Evolutionary conservation across 192 early-diverging fungal genomes (phyloP).

Genomic region (Endogone sp.): DNA sequence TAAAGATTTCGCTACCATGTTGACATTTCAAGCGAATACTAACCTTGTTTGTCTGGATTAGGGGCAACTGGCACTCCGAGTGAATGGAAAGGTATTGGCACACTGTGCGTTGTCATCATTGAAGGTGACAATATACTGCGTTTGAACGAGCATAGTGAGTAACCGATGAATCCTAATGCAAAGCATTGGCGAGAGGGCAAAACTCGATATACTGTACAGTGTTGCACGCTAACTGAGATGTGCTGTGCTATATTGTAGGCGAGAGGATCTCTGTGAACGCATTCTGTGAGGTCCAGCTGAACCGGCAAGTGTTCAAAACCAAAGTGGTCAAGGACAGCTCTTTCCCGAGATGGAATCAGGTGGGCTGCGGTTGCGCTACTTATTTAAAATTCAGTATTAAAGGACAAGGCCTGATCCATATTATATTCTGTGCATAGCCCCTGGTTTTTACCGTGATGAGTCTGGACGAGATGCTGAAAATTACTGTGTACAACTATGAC

Average conservation of each 20-base stretch:
- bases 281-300: not conserved
- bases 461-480: not conserved
- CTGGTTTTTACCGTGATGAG: not conserved
- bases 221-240: not conserved
- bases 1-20: too few relatives aligned
- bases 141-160: not conserved
- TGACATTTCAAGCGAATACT: too few relatives aligned
- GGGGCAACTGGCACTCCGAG: not conserved
- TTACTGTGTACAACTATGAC: not conserved
- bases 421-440: not conserved
- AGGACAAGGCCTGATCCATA: not conserved
- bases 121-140: not conserved
- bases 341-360: not conserved
- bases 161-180: too few relatives aligned
- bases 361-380: not conserved
- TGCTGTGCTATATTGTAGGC: not conserved
- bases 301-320: not conserved
- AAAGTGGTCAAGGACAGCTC: not conserved
- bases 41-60: not conserved
- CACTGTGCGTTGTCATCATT: not conserved
- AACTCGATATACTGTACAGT: too few relatives aligned
- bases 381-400: not conserved
- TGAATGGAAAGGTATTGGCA: not conserved
- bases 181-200: too few relatives aligned
- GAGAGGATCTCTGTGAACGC: not conserved